A percentile compares a stretch with the other conserved stretches of the same genome.
Evolutionary conservation across 2,329 filamentous ascomycete species (phyloP).

Genomic region (Alternaria sp.): DNA sequence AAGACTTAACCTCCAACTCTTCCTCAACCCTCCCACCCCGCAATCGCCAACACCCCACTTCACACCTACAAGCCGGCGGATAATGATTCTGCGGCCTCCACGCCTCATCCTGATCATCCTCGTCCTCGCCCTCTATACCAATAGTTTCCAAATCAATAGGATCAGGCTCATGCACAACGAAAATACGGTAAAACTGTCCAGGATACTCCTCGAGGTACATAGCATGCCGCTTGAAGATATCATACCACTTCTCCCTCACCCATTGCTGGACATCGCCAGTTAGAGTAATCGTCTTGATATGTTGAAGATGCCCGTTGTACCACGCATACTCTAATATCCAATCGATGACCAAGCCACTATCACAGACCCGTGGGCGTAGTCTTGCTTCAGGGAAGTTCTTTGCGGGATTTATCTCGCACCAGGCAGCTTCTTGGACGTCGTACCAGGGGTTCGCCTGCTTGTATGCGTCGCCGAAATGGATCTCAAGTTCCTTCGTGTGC

Average conservation of each 20-base stretch:
- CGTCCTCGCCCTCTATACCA: neutral
- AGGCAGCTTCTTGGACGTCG: neutral
- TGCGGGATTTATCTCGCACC: neutral
- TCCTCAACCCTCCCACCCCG: neutral
- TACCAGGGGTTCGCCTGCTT: constrained; percentile 13
- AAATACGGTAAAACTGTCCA: neutral
- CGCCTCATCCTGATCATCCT: neutral
- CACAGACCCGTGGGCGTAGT: neutral
- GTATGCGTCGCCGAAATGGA: constrained; percentile 9
- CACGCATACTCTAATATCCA: neutral
- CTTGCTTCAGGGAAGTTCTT: neutral
- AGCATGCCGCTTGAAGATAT: constrained; percentile 3
- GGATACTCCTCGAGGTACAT: neutral
- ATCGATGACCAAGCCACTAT: neutral
- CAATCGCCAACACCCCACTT: neutral
- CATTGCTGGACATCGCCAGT: constrained; percentile 19
- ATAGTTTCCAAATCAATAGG: neutral
- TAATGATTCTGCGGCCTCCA: neutral
- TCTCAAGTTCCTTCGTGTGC: constrained; percentile 4
- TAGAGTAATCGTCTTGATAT: neutral
- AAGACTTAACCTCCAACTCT: neutral
- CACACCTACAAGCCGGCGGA: neutral
- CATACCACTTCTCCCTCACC: constrained; percentile 24
- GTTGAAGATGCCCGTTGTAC: neutral
- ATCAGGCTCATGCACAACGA: neutral